Evolutionary conservation across 2,329 filamentous ascomycete species (phyloP).

Genomic region (Dichotomopilus funicola): DNA sequence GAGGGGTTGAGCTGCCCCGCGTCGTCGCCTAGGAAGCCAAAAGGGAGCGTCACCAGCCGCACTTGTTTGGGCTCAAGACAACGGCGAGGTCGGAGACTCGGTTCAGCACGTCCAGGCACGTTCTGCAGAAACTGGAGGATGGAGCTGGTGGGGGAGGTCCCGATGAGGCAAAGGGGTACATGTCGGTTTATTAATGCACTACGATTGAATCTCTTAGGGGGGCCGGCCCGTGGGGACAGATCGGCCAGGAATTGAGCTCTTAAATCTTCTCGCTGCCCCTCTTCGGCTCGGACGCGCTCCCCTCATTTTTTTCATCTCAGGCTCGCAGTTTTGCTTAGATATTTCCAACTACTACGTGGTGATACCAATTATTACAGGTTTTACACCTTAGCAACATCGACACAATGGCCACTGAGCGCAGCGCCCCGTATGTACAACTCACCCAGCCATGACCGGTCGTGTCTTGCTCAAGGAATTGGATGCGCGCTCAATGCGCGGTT

Average conservation of each 20-base stretch:
- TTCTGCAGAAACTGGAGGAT: not conserved
- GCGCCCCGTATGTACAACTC: constrained; percentile 29
- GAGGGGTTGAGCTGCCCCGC: constrained; percentile 24
- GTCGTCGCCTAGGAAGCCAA: constrained; percentile 4
- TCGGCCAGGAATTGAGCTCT: not conserved
- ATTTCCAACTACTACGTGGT: not conserved
- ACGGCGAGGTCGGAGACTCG: not conserved
- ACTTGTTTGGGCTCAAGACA: constrained; percentile 10
- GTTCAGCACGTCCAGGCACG: not conserved
- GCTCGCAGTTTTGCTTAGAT: not conserved
- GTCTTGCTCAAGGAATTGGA: too few species aligned
- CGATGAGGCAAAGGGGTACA: not conserved
- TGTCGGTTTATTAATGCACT: not conserved
- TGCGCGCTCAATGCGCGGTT: not conserved
- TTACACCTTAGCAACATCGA: constrained; percentile 11
- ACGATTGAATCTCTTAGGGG: not conserved
- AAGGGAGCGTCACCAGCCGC: constrained; percentile 1
- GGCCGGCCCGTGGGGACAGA: not conserved
- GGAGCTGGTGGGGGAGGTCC: not conserved
- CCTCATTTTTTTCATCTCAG: not conserved
- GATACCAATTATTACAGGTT: constrained; percentile 1
- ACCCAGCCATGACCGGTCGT: too few species aligned
- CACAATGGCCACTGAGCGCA: constrained; percentile 31
- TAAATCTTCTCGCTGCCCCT: not conserved
- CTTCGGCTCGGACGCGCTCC: not conserved